Evolutionary conservation across 495 filamentous ascomycete genomes (phyloP).

Genomic region (Aspergillus coremiiformis): DNA sequence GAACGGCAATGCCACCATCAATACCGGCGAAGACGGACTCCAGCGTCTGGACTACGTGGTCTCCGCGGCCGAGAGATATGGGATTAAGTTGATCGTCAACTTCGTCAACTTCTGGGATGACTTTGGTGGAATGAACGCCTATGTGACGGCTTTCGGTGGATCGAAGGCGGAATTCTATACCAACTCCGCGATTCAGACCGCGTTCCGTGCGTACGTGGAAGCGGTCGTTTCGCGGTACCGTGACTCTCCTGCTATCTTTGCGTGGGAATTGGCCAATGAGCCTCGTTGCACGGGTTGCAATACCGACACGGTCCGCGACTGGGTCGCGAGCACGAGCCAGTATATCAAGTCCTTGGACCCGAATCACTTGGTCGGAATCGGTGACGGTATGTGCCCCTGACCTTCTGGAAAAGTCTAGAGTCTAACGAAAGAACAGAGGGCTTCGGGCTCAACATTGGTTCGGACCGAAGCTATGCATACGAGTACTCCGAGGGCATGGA

Average conservation of each 20-base stretch:
- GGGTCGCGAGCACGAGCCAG: constrained; percentile 49
- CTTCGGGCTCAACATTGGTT: constrained; percentile 33
- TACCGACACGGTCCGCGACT: constrained; percentile 52
- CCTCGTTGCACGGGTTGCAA: constrained; percentile 57
- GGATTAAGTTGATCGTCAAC: constrained; percentile 53
- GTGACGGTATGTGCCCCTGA: constrained; percentile 35
- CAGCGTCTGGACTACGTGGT: constrained; percentile 63
- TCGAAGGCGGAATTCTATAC: constrained; percentile 52
- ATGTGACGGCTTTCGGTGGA: constrained; percentile 55
- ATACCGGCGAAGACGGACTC: constrained; percentile 59
- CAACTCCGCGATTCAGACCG: constrained; percentile 44
- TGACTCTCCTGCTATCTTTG: constrained; percentile 51
- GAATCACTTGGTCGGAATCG: constrained; percentile 57
- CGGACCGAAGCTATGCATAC: constrained; percentile 53
- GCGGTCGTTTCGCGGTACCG: constrained; percentile 55
- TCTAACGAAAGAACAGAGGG: constrained; percentile 18
- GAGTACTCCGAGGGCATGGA: constrained; percentile 53
- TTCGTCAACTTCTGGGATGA: constrained; percentile 54
- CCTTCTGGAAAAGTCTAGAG: not conserved
- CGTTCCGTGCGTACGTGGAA: constrained; percentile 56
- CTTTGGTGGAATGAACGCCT: constrained; percentile 60
- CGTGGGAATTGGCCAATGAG: constrained; percentile 72
- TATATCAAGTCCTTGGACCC: constrained; percentile 62
- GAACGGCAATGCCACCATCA: constrained; percentile 50
- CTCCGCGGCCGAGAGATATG: constrained; percentile 46